A percentile compares a stretch with the other conserved stretches of the same genome.
Evolutionary conservation across 208 protist species (phyloP).

Genomic region (Endotrypanum monterogeii): DNA sequence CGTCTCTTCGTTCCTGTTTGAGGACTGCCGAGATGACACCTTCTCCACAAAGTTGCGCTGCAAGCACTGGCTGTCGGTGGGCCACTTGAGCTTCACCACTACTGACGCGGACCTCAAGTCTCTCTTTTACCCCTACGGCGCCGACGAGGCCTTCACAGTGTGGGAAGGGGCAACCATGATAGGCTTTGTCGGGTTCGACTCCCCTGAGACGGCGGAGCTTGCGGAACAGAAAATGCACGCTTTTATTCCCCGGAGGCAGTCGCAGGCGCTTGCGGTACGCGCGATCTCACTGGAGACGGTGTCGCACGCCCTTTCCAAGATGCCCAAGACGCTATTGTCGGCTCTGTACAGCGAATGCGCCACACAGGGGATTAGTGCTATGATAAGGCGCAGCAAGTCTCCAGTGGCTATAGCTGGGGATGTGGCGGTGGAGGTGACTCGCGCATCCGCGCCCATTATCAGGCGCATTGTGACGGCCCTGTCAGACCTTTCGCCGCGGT

Average conservation of each 20-base stretch:
- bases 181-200: constrained; percentile 82
- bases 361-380: constrained; percentile 30
- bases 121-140: constrained; percentile 87
- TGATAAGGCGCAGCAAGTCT: constrained; percentile 29
- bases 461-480: constrained; percentile 45
- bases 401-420: constrained; percentile 39
- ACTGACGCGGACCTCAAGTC: constrained; percentile 56
- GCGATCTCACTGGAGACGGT: constrained; percentile 57
- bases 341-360: constrained; percentile 35
- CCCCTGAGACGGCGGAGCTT: constrained; percentile 61
- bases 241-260: constrained; percentile 81
- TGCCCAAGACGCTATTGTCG: constrained; percentile 35
- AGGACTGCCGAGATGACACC: constrained; percentile 44
- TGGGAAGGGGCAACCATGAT: constrained; percentile 40
- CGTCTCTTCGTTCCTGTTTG: constrained; percentile 57
- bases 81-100: constrained; percentile 52
- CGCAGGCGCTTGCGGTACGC: constrained; percentile 56
- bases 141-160: constrained; percentile 74
- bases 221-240: constrained; percentile 79
- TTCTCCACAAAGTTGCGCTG: constrained; percentile 22
- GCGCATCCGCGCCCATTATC: constrained; percentile 43
- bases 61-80: constrained; percentile 72
- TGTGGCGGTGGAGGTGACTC: constrained; percentile 50
- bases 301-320: constrained; percentile 31
- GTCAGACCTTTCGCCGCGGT: constrained; percentile 31